These are phyloP conservation scores for Apiotrichum domesticum DNA, from an alignment of 1,284 basidiomycete species.

Conservation along the genomic window DNA sequence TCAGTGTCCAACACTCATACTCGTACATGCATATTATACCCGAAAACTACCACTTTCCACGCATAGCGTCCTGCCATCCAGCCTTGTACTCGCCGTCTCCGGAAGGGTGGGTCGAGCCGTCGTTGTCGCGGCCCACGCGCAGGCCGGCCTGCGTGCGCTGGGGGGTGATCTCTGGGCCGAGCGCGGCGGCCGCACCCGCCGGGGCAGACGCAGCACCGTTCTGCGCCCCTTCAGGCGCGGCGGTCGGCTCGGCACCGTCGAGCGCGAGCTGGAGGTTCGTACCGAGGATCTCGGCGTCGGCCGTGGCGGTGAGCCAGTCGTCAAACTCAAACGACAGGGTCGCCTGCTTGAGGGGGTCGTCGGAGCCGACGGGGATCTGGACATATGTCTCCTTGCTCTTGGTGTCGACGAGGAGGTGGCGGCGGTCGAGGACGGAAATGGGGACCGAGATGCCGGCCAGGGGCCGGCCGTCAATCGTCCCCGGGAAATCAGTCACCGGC, in stretches of 20 bases:
- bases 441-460: constrained; percentile 7
- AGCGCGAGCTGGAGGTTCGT: not conserved
- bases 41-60: not conserved
- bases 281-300: constrained; percentile 2
- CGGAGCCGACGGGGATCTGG: not conserved
- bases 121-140: constrained; percentile 1
- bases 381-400: not conserved
- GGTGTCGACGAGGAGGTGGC: not conserved
- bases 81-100: not conserved
- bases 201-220: too few relatives aligned
- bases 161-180: too few relatives aligned
- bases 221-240: not conserved
- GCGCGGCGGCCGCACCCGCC: too few relatives aligned
- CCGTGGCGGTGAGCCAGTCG: constrained; percentile 2
- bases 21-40: too few relatives aligned
- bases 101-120: constrained; percentile 7
- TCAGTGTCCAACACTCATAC: too few relatives aligned
- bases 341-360: not conserved
- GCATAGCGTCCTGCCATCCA: not conserved
- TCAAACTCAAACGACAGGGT: constrained; percentile 5
- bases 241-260: not conserved
- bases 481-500: constrained; percentile 5
- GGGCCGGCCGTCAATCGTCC: constrained; percentile 5
- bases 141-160: not conserved
- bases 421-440: constrained; percentile 1